Evolutionary conservation across 768 basidiomycete genomes (phyloP), one percentile per base, ranked within the genome.

Genomic region (Hydnomerulius pinastri): DNA sequence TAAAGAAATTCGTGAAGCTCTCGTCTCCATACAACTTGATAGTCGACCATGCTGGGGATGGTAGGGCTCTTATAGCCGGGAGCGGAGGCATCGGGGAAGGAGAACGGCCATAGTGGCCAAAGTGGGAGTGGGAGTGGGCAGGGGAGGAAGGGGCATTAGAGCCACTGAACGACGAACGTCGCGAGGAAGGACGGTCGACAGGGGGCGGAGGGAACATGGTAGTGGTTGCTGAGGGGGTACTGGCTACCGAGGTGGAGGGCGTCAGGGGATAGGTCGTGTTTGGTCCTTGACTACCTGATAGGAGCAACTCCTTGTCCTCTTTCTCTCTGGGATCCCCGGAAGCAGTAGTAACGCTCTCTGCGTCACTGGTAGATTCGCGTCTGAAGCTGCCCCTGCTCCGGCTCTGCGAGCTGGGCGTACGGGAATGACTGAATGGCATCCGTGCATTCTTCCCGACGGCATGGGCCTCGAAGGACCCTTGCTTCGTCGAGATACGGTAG

Each of bases 11-110:
- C 4, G 92, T 93, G 61, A 83, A 92, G 58, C 86, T 90, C 68
- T 98, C 95, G 68, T 98, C 96, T 39, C 95, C 93, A 62, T 98
- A 99, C 12, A 99, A 74, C 63, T 86, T 86, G 51, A 92, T 83
- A 36, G 77, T 78, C 1, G 80, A 76, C 86, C 83, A 88, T 12
- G 79, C 73, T 6, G 80, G 72, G 6, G 83, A 75, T 3, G 86
- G 79, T 18, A 77, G 62, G 11, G 85, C 81, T 28, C 94, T 84
- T 59, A 98, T 96, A 23, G 95, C 95, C 20, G 96, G 96, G 2
- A 98, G 80, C 5, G 94, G 92, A 10, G 91, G 88, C 85, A 92
- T 91, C 1, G 91, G 92, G 0, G 90, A 91, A 3, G 91, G 91
- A 2, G 89, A 92, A 42, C 90, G 86, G 2, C 83, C 90, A 68